These are phyloP conservation scores for Dichotomopilus funicola DNA, from an alignment of 2,329 filamentous ascomycete species.

Conservation along the genomic window DNA sequence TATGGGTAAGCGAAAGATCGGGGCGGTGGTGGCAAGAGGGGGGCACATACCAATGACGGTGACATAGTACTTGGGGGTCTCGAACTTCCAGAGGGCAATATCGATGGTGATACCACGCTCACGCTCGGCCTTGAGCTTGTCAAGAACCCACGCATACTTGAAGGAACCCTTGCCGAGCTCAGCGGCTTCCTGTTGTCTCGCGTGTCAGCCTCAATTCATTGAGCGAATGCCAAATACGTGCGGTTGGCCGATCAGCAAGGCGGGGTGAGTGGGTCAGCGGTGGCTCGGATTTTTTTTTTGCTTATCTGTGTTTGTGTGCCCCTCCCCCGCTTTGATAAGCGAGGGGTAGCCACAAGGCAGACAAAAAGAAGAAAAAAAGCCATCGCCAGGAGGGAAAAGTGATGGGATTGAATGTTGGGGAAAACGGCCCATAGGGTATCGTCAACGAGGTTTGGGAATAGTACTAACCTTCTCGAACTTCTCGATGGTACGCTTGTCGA, in stretches of 20 bases:
- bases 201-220: slow-evolving; percentile 9
- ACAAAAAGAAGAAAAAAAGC: slow-evolving; percentile 22
- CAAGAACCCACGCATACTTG: slow-evolving; percentile 99
- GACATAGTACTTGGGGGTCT: slow-evolving; percentile 96
- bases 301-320: slow-evolving; percentile 20
- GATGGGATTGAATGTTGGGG: slow-evolving; percentile 13
- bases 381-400: slow-evolving; percentile 13
- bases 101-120: slow-evolving; percentile 99
- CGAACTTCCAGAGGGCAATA: slow-evolving; percentile 99
- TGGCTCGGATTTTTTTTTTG: slow-evolving; percentile 16
- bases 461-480: slow-evolving; percentile 99
- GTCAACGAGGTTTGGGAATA: slow-evolving; percentile 10
- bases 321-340: slow-evolving; percentile 23
- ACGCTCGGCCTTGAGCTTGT: slow-evolving; percentile 99
- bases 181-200: slow-evolving; percentile 73
- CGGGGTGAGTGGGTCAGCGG: slow-evolving; percentile 20
- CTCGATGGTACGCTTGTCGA: slow-evolving; percentile 99
- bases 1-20: slow-evolving; percentile 19
- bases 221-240: background rate
- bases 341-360: slow-evolving; percentile 24
- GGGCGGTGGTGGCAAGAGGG: background rate
- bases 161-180: slow-evolving; percentile 99
- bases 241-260: slow-evolving; percentile 1
- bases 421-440: background rate
- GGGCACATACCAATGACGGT: slow-evolving; percentile 79